Evolutionary conservation across 169 alveolate genomes (phyloP).

Genomic region (Eimeria brunetti): DNA sequence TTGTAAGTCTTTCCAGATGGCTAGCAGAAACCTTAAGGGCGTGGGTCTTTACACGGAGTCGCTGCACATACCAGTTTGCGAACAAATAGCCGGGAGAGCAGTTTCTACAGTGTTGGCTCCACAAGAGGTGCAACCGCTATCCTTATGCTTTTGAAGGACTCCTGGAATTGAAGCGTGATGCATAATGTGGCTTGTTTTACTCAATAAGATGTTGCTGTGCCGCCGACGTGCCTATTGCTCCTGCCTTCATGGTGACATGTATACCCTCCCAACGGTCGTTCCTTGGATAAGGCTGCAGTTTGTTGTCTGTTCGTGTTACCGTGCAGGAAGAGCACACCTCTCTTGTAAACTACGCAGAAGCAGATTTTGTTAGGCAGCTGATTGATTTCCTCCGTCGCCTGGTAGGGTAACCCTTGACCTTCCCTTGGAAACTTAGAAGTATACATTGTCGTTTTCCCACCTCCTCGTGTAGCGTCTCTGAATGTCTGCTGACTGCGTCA

Average conservation of each 20-base stretch:
- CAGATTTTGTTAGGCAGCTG: constrained; percentile 79
- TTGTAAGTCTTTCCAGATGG: constrained; percentile 29
- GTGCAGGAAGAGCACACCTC: constrained; percentile 80
- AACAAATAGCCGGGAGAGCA: background rate
- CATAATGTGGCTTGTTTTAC: background rate
- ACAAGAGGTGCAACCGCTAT: background rate
- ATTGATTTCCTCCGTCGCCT: constrained; percentile 76
- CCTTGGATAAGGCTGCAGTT: background rate
- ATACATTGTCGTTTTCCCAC: background rate
- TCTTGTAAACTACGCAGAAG: constrained; percentile 80
- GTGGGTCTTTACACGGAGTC: background rate
- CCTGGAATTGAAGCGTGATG: background rate
- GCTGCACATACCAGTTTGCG: background rate
- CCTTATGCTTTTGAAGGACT: background rate
- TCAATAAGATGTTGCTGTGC: background rate
- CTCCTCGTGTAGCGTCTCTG: background rate
- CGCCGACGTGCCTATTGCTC: background rate
- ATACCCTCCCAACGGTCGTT: background rate
- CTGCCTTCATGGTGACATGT: background rate
- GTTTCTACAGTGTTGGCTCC: background rate
- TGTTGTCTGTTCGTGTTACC: background rate
- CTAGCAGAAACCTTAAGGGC: too few species aligned
- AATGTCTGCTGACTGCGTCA: background rate
- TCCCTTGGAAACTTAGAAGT: background rate
- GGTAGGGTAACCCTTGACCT: constrained; percentile 28